Conservation (phyloP, 2,329 filamentous ascomycete genomes). For the Cercospora citrullina region DNA sequence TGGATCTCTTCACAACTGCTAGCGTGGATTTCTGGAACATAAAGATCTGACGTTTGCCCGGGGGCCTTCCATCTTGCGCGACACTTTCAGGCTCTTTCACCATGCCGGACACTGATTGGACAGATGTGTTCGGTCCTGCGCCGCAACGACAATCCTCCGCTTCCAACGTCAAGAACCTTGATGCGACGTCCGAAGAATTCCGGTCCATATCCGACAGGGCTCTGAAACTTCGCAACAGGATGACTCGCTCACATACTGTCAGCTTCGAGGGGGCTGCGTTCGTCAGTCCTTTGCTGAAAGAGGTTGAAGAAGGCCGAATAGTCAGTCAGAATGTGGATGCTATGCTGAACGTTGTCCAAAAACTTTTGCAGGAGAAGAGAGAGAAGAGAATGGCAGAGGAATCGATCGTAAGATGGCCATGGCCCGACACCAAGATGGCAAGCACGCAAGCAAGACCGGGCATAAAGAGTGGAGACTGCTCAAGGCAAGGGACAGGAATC, state of each 20-base stretch:
- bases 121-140: neutral
- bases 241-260: neutral
- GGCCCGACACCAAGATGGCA: neutral
- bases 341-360: neutral
- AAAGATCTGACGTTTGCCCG: no score
- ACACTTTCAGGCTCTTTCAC: no score
- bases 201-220: neutral
- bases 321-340: neutral
- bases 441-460: neutral
- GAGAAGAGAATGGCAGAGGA: neutral
- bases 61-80: no score
- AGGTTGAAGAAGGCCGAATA: neutral
- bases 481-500: no score
- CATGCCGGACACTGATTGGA: neutral
- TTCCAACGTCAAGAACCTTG: neutral
- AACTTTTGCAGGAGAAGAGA: neutral
- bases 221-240: neutral
- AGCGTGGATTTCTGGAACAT: no score
- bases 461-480: accelerated
- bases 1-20: no score
- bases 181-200: neutral
- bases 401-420: neutral
- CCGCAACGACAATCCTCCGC: neutral
- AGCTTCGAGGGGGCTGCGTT: neutral
- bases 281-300: neutral